Evolutionary conservation across 192 early-diverging fungal genomes (phyloP).

Genomic region (Irineochytrium annulatum): DNA sequence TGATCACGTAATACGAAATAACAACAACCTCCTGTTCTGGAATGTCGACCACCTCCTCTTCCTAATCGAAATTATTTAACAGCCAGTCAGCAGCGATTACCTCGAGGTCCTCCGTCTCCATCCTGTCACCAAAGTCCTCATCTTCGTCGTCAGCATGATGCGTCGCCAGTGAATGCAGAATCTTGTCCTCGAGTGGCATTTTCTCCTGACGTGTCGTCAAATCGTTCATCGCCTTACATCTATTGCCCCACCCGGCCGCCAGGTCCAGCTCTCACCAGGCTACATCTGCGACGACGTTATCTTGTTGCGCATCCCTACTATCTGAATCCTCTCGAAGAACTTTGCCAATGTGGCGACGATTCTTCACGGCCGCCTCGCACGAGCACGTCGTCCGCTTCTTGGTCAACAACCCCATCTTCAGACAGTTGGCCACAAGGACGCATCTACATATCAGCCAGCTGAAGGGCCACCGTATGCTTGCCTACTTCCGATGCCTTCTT

Average conservation of each 20-base stretch:
- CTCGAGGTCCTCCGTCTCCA: not conserved
- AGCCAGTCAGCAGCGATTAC: too few species aligned
- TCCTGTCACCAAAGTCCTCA: not conserved
- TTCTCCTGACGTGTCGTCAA: too few species aligned
- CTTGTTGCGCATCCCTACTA: too few species aligned
- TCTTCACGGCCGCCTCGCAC: not conserved
- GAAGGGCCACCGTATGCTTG: not conserved
- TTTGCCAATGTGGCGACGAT: not conserved
- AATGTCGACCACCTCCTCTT: constrained; percentile 17
- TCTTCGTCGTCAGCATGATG: constrained; percentile 5
- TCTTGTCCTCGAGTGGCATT: constrained; percentile 6
- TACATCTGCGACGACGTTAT: too few species aligned
- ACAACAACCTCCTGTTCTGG: constrained; percentile 13
- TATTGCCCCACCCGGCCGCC: too few species aligned
- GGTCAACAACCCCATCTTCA: not conserved
- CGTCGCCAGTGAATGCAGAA: constrained; percentile 9
- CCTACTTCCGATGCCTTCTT: not conserved
- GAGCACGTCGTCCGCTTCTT: not conserved
- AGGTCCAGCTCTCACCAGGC: too few species aligned
- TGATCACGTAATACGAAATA: too few species aligned
- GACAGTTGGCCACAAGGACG: not conserved
- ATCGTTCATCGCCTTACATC: too few species aligned
- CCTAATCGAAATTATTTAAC: too few species aligned
- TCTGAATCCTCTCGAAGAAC: too few species aligned
- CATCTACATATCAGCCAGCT: not conserved